Evolutionary conservation across 1,284 basidiomycete species (phyloP).

Genomic region (Lentinus polychrous): DNA sequence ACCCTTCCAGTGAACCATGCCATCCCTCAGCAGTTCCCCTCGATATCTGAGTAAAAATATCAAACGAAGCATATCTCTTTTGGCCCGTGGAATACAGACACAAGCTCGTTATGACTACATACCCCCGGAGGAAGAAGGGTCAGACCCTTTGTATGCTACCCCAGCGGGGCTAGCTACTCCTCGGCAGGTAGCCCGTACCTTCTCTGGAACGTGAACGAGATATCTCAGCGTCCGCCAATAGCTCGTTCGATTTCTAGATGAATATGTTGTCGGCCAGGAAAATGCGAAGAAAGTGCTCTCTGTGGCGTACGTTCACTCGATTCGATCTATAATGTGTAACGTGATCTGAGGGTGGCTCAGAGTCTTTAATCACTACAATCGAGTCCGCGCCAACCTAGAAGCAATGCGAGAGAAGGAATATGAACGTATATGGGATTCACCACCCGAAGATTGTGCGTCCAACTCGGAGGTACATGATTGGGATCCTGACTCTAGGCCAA

Average conservation of each 20-base stretch:
- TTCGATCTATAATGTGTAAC: not conserved
- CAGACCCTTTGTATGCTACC: conserved; percentile 18
- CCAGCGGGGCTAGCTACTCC: conserved; percentile 57
- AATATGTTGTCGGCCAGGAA: conserved; percentile 91
- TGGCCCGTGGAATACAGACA: conserved; percentile 29
- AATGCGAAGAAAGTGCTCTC: conserved; percentile 89
- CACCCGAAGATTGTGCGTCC: conserved; percentile 17
- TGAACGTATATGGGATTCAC: conserved; percentile 19
- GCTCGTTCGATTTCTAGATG: conserved; percentile 83
- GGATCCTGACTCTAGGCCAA: conserved; percentile 6
- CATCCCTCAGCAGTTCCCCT: too few relatives aligned
- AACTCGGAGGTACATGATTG: conserved; percentile 32
- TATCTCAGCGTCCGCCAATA: conserved; percentile 23
- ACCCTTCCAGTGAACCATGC: too few relatives aligned
- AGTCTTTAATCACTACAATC: conserved; percentile 90
- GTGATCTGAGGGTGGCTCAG: conserved; percentile 32
- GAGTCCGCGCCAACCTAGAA: conserved; percentile 60
- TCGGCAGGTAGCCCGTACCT: conserved; percentile 44
- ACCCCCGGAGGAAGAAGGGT: conserved; percentile 25
- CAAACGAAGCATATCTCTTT: too few relatives aligned
- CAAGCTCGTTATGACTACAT: conserved; percentile 37
- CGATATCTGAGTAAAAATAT: too few relatives aligned
- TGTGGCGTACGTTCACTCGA: conserved; percentile 32
- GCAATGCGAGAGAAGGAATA: conserved; percentile 38
- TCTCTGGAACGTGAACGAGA: not conserved